phyloP scores from a whole-genome alignment of 257 asterid species.

The Striga asiatica region DNA sequence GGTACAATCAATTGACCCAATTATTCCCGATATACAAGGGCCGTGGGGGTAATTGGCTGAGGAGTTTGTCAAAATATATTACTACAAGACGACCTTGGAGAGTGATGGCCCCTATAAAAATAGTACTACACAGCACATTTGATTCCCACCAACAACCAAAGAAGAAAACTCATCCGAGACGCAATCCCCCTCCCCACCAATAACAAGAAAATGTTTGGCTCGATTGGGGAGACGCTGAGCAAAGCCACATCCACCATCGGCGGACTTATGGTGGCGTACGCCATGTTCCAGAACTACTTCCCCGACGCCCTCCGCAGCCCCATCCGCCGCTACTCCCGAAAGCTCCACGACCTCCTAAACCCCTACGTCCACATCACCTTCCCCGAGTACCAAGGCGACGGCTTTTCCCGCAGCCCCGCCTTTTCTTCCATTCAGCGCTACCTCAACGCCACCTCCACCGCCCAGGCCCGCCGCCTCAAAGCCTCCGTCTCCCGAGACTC shows the following conservation, averaged over 20 bases:
- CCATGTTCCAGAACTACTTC: constrained; percentile 39
- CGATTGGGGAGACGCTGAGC: constrained; percentile 17
- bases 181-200: too few relatives aligned
- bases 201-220: too few relatives aligned
- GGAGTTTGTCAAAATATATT: too few relatives aligned
- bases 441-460: constrained; percentile 33
- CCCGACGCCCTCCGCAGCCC: constrained; percentile 24
- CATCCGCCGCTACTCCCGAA: constrained; percentile 14
- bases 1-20: too few relatives aligned
- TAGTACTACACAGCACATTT: too few relatives aligned
- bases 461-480: constrained; percentile 36
- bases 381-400: constrained; percentile 24
- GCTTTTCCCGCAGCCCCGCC: constrained; percentile 34
- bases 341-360: constrained; percentile 13
- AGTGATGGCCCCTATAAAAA: too few relatives aligned
- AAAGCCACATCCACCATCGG: constrained; percentile 20
- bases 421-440: constrained; percentile 40
- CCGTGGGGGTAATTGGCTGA: too few relatives aligned
- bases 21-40: too few relatives aligned
- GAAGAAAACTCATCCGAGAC: too few relatives aligned
- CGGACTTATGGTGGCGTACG: constrained; percentile 21
- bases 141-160: too few relatives aligned
- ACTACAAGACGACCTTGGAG: too few relatives aligned
- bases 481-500: constrained; percentile 31
- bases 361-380: constrained; percentile 33